Evolutionary conservation across 2,329 filamentous ascomycete species (phyloP), one percentile per base, ranked within the genome.

Genomic region (Botrytis elliptica): DNA sequence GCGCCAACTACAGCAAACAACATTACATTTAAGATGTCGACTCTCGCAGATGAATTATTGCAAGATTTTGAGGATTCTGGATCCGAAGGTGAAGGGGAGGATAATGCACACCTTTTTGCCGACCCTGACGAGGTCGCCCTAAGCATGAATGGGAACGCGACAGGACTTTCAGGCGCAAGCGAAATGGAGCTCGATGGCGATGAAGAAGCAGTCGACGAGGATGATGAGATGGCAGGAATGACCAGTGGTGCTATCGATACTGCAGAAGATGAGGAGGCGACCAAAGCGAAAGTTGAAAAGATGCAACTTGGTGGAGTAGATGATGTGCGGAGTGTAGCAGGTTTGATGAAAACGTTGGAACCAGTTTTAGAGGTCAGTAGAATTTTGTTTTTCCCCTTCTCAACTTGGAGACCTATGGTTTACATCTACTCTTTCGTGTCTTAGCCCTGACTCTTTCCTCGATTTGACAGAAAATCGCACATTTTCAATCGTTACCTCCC

Each of bases 41-140:
- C 94, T 63, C 88, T 97, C 76, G 95, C 93, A 76, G 95, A 98
- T 80, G 95, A 98, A 82, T 88, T 99, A 18, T 87, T 98, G 78
- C 93, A 96, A 80, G 94, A 97, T 82, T 96, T 97, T 77, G 94
- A 94, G 79, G 93, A 97, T 80, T 93, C 91, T 9, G 94, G 91
- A 70, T 93, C 93, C 70, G 93, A 96, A 79, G 89, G 88, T 55
- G 91, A 91, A 75, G 89, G 89, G 52, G 85, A 89, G 46, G 85
- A 88, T 73, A 85, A 87, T 70, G 84, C 86, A 75, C 81, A 80
- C 46, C 80, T 84, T 42, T 83, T 86, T 76, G 78, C 81, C 52
- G 78, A 83, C 74, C 82, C 85, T 59, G 83, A 84, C 70, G 82
- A 84, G 44, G 80, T 83, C 29, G 81, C 83, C 72, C 76, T 81